These are phyloP conservation scores for Hypholoma fasciculare DNA, from an alignment of 768 basidiomycete genomes.

Conservation along the genomic window DNA sequence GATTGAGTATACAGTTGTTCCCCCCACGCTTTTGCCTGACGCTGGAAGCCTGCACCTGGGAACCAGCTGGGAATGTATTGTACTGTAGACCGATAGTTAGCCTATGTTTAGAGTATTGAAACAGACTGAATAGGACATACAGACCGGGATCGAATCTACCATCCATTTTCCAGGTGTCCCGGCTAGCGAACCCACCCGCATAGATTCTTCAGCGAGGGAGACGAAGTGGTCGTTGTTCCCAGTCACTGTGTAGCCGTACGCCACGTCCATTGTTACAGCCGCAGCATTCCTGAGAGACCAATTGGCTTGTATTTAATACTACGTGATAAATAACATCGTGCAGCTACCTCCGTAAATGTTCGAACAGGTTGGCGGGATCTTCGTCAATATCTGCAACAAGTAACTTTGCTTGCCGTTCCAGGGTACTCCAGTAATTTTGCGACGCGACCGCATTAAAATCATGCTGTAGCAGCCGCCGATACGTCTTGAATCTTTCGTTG, in stretches of 20 bases:
- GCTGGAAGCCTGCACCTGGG: constrained; percentile 39
- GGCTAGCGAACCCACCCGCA: constrained; percentile 22
- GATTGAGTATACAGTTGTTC: constrained; percentile 29
- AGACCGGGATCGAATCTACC: constrained; percentile 31
- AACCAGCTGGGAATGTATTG: constrained; percentile 40
- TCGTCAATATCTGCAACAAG: constrained; percentile 23
- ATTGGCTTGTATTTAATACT: neutral
- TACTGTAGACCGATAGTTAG: constrained; percentile 20
- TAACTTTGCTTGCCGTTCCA: constrained; percentile 22
- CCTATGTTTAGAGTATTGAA: neutral
- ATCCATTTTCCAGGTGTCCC: constrained; percentile 32
- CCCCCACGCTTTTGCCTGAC: constrained; percentile 18
- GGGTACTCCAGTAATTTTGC: constrained; percentile 5
- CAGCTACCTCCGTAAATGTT: constrained; percentile 25
- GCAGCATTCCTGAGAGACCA: constrained; percentile 26
- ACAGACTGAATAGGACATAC: neutral
- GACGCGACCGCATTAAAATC: constrained; percentile 31
- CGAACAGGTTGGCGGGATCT: constrained; percentile 23
- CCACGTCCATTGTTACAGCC: constrained; percentile 31
- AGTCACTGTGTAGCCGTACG: constrained; percentile 36
- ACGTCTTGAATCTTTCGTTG: constrained; percentile 33
- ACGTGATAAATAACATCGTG: neutral
- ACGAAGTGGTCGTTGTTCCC: constrained; percentile 31
- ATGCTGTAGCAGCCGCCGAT: constrained; percentile 34
- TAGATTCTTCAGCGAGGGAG: constrained; percentile 27